Evolutionary conservation across 2,329 filamentous ascomycete species (phyloP).

Genomic region (Xylariaceae sp.): DNA sequence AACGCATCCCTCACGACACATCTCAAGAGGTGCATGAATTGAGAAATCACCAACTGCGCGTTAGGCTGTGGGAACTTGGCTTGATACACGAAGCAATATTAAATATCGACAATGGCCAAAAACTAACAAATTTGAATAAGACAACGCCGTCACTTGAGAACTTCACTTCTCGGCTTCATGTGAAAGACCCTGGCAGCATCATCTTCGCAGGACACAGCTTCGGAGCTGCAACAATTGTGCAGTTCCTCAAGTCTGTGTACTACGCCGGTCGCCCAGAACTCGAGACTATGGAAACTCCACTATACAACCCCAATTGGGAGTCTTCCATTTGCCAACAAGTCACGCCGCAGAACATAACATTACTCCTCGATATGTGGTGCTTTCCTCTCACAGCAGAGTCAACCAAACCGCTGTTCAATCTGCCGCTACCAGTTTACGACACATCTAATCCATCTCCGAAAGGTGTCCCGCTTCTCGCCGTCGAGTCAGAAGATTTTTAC

Average conservation of each 20-base stretch:
- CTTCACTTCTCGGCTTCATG: slow-evolving; percentile 61
- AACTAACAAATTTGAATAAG: slow-evolving; percentile 52
- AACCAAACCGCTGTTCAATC: slow-evolving; percentile 63
- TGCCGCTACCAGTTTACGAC: slow-evolving; percentile 70
- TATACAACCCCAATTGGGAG: slow-evolving; percentile 57
- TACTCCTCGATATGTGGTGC: slow-evolving; percentile 80
- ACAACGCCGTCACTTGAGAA: slow-evolving; percentile 51
- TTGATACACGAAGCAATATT: slow-evolving; percentile 66
- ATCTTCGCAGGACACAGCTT: slow-evolving; percentile 80
- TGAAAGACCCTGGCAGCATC: slow-evolving; percentile 69
- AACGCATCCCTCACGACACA: slow-evolving; percentile 59
- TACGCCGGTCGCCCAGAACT: slow-evolving; percentile 55
- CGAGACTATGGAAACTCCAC: slow-evolving; percentile 48
- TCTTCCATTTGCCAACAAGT: slow-evolving; percentile 64
- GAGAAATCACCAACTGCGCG: slow-evolving; percentile 69
- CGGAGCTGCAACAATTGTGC: slow-evolving; percentile 69
- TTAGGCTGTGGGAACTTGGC: slow-evolving; percentile 77
- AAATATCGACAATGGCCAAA: slow-evolving; percentile 58
- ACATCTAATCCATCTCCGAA: slow-evolving; percentile 36
- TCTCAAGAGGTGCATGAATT: slow-evolving; percentile 63
- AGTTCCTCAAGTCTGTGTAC: slow-evolving; percentile 77
- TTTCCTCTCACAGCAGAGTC: slow-evolving; percentile 65
- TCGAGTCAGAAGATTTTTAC: slow-evolving; percentile 75
- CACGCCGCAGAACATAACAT: slow-evolving; percentile 61
- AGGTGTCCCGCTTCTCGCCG: slow-evolving; percentile 61